phyloP scores from a whole-genome alignment of 345 rosid genomes.

The Arabis alpina region DNA sequence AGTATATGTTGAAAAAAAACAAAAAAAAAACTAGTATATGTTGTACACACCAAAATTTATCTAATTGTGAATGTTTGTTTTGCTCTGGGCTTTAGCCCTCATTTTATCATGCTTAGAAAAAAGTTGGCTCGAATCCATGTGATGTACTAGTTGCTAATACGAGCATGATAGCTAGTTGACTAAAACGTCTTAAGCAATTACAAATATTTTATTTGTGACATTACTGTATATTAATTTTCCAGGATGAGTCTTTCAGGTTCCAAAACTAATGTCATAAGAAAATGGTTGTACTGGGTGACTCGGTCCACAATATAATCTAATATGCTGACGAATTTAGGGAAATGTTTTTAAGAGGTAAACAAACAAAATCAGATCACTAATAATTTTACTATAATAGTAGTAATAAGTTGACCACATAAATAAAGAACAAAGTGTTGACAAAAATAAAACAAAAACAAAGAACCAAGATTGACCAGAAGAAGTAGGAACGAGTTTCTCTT shows the following conservation, averaged over 20 bases:
- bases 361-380: background rate
- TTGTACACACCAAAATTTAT: background rate
- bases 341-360: background rate
- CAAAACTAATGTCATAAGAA: background rate
- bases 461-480: constrained; percentile 36
- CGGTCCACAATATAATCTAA: constrained; percentile 15
- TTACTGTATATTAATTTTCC: too few species aligned
- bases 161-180: background rate
- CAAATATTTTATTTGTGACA: too few species aligned
- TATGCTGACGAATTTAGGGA: constrained; percentile 18
- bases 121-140: background rate
- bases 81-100: background rate
- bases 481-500: background rate
- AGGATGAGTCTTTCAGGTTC: background rate
- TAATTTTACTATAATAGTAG: background rate
- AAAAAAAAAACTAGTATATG: too few species aligned
- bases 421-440: background rate
- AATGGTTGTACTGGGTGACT: background rate
- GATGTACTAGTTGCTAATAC: background rate
- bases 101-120: background rate
- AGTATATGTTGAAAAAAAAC: too few species aligned
- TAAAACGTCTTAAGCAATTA: background rate
- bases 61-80: background rate
- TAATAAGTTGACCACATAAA: constrained; percentile 18
- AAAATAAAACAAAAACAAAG: background rate